Conservation (phyloP, 2,329 filamentous ascomycete genomes). For the Akanthomyces dipterigenus region DNA sequence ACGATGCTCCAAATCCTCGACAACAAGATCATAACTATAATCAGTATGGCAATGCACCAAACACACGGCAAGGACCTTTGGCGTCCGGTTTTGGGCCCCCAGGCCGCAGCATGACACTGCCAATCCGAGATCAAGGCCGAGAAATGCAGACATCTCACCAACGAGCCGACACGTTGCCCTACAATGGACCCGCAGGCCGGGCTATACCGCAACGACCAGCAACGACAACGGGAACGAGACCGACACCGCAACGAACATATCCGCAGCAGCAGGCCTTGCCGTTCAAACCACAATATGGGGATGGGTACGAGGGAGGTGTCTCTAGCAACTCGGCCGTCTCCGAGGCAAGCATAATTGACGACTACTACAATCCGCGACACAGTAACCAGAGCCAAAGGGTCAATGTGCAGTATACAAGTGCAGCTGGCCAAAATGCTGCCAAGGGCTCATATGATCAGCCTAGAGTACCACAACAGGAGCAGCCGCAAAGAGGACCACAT, state of each 20-base stretch:
- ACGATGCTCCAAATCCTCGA: slow-evolving; percentile 1
- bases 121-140: slow-evolving; percentile 38
- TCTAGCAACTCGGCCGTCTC: neutral
- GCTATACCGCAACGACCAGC: slow-evolving; percentile 46
- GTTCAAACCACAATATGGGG: slow-evolving; percentile 3
- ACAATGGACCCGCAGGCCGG: slow-evolving; percentile 38
- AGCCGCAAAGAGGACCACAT: slow-evolving; percentile 42
- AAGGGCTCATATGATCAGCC: slow-evolving; percentile 43
- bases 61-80: slow-evolving; percentile 20
- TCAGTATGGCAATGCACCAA: slow-evolving; percentile 15
- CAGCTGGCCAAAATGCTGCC: slow-evolving; percentile 19
- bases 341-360: slow-evolving; percentile 19
- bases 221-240: slow-evolving; percentile 45
- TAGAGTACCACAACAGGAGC: slow-evolving; percentile 33
- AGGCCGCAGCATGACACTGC: slow-evolving; percentile 57
- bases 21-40: slow-evolving; percentile 21
- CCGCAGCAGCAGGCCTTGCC: slow-evolving; percentile 17
- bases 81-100: slow-evolving; percentile 43
- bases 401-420: neutral
- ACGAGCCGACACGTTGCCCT: slow-evolving; percentile 39
- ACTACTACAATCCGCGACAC: slow-evolving; percentile 20
- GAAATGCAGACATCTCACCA: slow-evolving; percentile 26
- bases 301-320: slow-evolving; percentile 6
- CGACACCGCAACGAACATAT: slow-evolving; percentile 11
- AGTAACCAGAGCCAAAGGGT: slow-evolving; percentile 20